Percentiles rank a stretch among this genome's conserved stretches.
phyloP scores from a whole-genome alignment of 148 eudicot species.

The Diospyros lotus region DNA sequence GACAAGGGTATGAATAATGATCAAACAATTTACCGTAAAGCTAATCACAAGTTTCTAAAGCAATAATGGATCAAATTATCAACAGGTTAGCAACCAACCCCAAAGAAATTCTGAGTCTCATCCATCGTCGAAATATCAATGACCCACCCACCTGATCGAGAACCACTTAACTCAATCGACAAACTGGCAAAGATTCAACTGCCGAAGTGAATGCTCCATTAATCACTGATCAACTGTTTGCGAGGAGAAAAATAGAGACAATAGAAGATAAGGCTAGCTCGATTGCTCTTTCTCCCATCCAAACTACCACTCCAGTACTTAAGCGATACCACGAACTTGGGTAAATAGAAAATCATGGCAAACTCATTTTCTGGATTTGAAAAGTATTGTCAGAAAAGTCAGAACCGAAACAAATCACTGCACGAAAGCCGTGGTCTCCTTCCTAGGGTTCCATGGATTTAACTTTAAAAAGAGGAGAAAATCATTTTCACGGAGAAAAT shows the following conservation, averaged over 20 bases:
- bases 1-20: neutral
- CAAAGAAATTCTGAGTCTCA: neutral
- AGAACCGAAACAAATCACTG: neutral
- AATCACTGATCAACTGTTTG: neutral
- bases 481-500: neutral
- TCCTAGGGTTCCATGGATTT: constrained; percentile 6
- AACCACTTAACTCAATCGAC: neutral
- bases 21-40: neutral
- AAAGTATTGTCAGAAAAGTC: neutral
- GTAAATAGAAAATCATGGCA: neutral
- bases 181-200: neutral
- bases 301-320: neutral
- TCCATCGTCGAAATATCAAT: neutral
- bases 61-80: neutral
- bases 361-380: neutral
- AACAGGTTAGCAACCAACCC: neutral
- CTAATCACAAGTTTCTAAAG: constrained; percentile 9
- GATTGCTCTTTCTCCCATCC: neutral
- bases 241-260: neutral
- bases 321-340: neutral
- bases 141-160: constrained; percentile 4
- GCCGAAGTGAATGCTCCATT: too few species aligned
- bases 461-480: neutral
- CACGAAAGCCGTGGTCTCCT: neutral
- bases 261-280: neutral